Base-by-base conservation (phyloP, 768 basidiomycete species). In the Harrya chromipes region DNA sequence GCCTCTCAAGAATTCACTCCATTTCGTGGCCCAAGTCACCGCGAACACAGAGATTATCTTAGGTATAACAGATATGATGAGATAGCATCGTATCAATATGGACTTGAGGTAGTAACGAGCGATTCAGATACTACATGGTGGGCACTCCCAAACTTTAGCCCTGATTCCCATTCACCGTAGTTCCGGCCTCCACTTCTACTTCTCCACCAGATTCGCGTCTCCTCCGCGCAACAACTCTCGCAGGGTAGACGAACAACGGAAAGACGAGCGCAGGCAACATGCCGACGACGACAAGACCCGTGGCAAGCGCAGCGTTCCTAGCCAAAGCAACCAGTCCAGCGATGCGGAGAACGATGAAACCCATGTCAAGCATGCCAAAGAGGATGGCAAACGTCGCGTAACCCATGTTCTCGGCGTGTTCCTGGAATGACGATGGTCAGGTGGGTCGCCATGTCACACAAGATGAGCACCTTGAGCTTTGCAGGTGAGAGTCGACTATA, bases 401-500 rank as follows among this genome's bases (percentile, higher is more conserved):
- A 4, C 63, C 63, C 17, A 59, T 46, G 1, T 16, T 16, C 16
- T 49, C 42, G 9, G n/a, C 54, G n/a, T 38, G 41, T 43, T 59
- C 50, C 61, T 64, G 29, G 4, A 20, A 1, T 0, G 11, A 27
- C 2, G 26, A 40, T 12, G 12, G 34, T 6, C 33, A 33, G 10
- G 33, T 33, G 33, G 16, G 14, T 16, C 33, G 1, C 7, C 0
- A 20, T 36, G 14, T 21, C 19, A 6, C 6, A 12, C n/a, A 17
- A 23, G 36, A 24, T n/a, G 1, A 2, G n/a, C 57, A 63, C 62
- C 58, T 65, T 65, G 1, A 65, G 47, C 21, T 63, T 41, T 1
- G 26, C n/a, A 34, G 63, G 46, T 36, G 63, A 44, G 38, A 65
- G 55, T 40, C 63, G 52, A 45, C 50, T 58, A 19, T 64, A 63